Evolutionary conservation across 345 rosid genomes (phyloP), one percentile per base, ranked within the genome.

Genomic region (Sisymbrium irio): DNA sequence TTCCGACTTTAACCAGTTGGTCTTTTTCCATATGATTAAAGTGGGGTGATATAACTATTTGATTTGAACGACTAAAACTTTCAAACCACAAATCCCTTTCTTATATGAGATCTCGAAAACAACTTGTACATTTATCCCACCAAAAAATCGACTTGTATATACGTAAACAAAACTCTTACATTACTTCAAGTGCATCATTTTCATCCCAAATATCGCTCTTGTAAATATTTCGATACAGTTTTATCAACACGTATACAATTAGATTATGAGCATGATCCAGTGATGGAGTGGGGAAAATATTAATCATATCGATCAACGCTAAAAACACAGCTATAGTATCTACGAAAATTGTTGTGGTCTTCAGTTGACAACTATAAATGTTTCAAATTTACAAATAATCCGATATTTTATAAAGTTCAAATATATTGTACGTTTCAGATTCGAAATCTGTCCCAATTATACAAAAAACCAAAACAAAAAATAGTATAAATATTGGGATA

Each of bases 11-110:
- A 73, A 54, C 58, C 39, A 69, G 75, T 69, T 76, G 65, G 75
- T 76, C 74, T 76, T 69, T 69, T 54, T 76, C 65, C 51, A 44
- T 69, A 75, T 75, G 74, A 68, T 68, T 75, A 75, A 68, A 61
- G 79, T 75, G 54, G 46, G 68, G 61, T 35, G 44, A 37, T 19
- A 58, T 35, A 42, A 50, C 33, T 47, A 67, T 67, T 67, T 67
- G 62, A 75, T 68, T 75, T 51, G 57, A 68, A 60, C 47, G 49
- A 68, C 42, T 76, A 9, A 59, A 53, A 67, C 46, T 67, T 75
- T 59, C 45, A 59, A 67, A 67, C 73, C 19, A 50, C 41, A 65
- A 15, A 56, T 65, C 71, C 30, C 65, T 15, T 35, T 65, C 57
- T 35, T 18, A 57, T 15, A 36, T 73, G 65, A 36, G 51, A 36